Conservation (phyloP, 2,329 filamentous ascomycete species). For the Trichocomaceae sp. region DNA sequence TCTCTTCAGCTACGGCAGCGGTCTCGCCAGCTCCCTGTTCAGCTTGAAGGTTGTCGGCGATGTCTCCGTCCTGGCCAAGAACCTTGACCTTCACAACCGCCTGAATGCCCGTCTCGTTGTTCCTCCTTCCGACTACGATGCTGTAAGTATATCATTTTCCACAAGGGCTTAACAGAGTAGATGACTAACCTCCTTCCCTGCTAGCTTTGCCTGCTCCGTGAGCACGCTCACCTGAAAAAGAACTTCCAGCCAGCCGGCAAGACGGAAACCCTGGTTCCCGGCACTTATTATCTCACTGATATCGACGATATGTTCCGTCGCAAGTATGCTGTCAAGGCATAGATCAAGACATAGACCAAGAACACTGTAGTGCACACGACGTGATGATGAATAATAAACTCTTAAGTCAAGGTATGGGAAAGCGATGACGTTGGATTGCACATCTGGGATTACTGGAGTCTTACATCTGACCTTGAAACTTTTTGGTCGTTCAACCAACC, state of each 20-base stretch:
- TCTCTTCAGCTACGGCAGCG: constrained; percentile 74
- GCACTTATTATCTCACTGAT: constrained; percentile 71
- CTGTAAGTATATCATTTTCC: constrained; percentile 45
- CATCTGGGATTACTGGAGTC: background rate
- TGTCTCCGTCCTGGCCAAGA: constrained; percentile 60
- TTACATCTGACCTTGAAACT: background rate
- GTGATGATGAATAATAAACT: constrained; percentile 6
- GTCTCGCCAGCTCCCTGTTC: constrained; percentile 68
- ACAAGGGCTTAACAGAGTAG: background rate
- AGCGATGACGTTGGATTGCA: background rate
- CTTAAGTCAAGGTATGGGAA: background rate
- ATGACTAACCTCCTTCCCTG: constrained; percentile 17
- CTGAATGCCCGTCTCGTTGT: constrained; percentile 61
- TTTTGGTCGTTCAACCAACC: background rate
- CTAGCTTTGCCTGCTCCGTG: constrained; percentile 71
- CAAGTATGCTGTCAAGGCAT: constrained; percentile 69
- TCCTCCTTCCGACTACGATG: constrained; percentile 65
- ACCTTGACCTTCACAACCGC: constrained; percentile 62
- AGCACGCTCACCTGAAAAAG: constrained; percentile 79
- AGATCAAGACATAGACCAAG: constrained; percentile 61
- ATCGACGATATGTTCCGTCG: constrained; percentile 84
- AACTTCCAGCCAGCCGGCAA: constrained; percentile 65
- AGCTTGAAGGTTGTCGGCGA: constrained; percentile 60
- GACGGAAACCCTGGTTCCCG: constrained; percentile 57
- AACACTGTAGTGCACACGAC: constrained; percentile 1